phyloP scores from a whole-genome alignment of 495 filamentous ascomycete species.

The Cercophora samala region DNA sequence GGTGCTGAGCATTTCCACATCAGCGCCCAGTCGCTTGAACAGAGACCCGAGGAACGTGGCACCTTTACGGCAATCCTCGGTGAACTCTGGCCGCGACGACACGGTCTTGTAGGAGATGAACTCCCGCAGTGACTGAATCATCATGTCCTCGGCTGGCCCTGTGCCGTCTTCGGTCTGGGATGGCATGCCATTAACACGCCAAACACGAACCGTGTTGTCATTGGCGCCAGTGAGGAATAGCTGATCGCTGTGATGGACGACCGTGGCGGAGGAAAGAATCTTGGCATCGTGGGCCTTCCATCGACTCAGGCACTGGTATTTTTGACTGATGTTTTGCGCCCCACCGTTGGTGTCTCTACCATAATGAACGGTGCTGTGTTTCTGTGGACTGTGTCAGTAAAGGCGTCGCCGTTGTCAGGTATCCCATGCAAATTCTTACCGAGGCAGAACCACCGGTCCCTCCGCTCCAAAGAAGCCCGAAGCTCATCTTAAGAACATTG shows the following conservation, averaged over 20 bases:
- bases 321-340: slow-evolving; percentile 74
- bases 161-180: slow-evolving; percentile 32
- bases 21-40: slow-evolving; percentile 85
- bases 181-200: slow-evolving; percentile 70
- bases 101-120: slow-evolving; percentile 89
- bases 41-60: slow-evolving; percentile 84
- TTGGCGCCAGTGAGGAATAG: slow-evolving; percentile 94
- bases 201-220: slow-evolving; percentile 82
- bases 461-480: slow-evolving; percentile 79
- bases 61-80: slow-evolving; percentile 86
- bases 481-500: slow-evolving; percentile 77
- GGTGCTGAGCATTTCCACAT: slow-evolving; percentile 78
- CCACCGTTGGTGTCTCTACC: slow-evolving; percentile 44
- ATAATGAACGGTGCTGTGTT: slow-evolving; percentile 57
- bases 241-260: slow-evolving; percentile 60
- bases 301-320: slow-evolving; percentile 75
- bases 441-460: slow-evolving; percentile 75
- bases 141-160: slow-evolving; percentile 57
- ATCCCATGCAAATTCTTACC: slow-evolving; percentile 47
- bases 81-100: slow-evolving; percentile 76
- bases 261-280: slow-evolving; percentile 80
- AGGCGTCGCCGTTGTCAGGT: not conserved
- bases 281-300: slow-evolving; percentile 86
- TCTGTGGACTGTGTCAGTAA: slow-evolving; percentile 36
- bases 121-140: slow-evolving; percentile 75